Percentiles rank a stretch among this genome's conserved stretches.
These are phyloP conservation scores for Debaryomyces fabryi DNA, from an alignment of 1,139 yeast genomes.

Conservation along the genomic window DNA sequence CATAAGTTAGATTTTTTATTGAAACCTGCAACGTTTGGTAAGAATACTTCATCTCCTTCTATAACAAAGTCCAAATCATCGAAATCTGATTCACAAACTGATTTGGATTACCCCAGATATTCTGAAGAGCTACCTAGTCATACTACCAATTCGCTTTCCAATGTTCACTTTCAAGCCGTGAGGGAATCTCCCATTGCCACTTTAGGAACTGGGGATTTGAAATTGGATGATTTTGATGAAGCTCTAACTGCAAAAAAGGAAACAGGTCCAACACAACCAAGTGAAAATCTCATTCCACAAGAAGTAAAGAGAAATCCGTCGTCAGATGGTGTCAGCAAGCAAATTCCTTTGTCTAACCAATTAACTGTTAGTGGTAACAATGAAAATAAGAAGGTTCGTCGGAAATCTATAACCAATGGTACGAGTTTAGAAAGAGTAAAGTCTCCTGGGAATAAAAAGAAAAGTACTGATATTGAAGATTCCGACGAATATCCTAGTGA, in stretches of 20 bases:
- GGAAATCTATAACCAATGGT: constrained; percentile 22
- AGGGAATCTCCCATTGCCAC: constrained; percentile 60
- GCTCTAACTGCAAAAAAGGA: constrained; percentile 13
- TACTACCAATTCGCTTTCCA: constrained; percentile 19
- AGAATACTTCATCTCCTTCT: constrained; percentile 13
- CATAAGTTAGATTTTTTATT: constrained; percentile 22
- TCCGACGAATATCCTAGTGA: constrained; percentile 1
- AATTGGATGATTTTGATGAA: constrained; percentile 56
- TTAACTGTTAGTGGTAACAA: constrained; percentile 19
- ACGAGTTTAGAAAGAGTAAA: constrained; percentile 14
- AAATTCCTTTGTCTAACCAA: constrained; percentile 18
- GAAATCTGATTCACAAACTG: constrained; percentile 6
- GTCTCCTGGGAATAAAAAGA: constrained; percentile 7
- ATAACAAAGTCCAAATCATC: constrained; percentile 1
- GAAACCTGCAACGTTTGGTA: constrained; percentile 17
- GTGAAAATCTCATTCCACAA: constrained; percentile 19
- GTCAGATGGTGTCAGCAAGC: constrained; percentile 24
- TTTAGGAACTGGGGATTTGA: constrained; percentile 72
- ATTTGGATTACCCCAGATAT: constrained; percentile 7
- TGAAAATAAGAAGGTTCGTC: constrained; percentile 24
- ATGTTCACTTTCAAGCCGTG: constrained; percentile 59
- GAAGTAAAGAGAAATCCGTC: constrained; percentile 21
- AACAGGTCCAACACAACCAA: constrained; percentile 22
- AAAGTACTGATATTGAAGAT: neutral
- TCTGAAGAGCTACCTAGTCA: neutral